Evolutionary conservation across 371 early-diverging fungal genomes (phyloP), one percentile per base, ranked within the genome.

Genomic region (Circinella umbellata): DNA sequence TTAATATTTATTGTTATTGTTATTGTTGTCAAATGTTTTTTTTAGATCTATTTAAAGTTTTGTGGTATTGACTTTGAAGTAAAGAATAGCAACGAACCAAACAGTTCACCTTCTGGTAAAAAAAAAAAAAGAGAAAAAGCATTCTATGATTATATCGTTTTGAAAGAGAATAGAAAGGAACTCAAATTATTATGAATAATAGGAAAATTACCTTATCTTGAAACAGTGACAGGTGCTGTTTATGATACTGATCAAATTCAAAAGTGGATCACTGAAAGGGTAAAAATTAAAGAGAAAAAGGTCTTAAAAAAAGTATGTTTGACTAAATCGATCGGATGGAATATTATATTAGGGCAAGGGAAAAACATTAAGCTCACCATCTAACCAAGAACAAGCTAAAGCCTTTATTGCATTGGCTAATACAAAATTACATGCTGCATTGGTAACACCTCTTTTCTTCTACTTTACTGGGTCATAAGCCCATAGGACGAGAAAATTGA

Each of bases 161-260:
- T 27, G 27, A 27, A 27, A 27, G 47, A 18, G 13, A 57, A 27
- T 10, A 13, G 27, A 27, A 57, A 57, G 27, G 34, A 27, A 14
- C n/a, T 64, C 53, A 42, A 6, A 9, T 11, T 11, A 42, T 27
- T 13, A 6, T 64, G 27, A 20, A 18, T 38, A 11, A 27, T 68
- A 83, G 83, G 76, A 11, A 74, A 80, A 51, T 66, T 85, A 27
- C 85, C 85, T 5, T 85, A 77, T 47, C 66, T 85, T 54, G 76
- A 73, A 20, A 80, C 82, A 13, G 80, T 79, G 37, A 65, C 74
- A 20, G 85, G 83, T 15, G 72, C 76, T 3, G 63, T 78, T 42
- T 80, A 76, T 38, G 71, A 78, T 55, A 67, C 67, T 34, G 61
- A 76, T 36, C 76, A 80, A 55, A 82, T 79, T 13, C 64, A 76